These are phyloP conservation scores for Anisodus tanguticus DNA, from an alignment of 257 asterid species.

Conservation along the genomic window DNA sequence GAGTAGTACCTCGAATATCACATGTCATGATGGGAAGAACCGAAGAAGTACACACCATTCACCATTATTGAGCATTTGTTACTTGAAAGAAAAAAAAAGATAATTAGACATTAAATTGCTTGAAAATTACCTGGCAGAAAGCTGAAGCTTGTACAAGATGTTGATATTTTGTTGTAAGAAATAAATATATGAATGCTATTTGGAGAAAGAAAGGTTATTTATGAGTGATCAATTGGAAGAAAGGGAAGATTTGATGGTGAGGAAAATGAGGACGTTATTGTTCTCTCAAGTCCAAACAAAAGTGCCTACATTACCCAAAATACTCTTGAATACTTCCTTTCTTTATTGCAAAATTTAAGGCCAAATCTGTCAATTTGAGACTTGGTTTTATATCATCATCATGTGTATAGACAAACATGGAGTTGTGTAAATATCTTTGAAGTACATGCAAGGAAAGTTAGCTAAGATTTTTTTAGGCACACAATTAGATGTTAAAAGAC, in stretches of 20 bases:
- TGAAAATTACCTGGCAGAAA: background rate
- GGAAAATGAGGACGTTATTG: conserved; percentile 25
- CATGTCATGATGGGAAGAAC: background rate
- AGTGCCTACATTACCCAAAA: background rate
- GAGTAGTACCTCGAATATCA: background rate
- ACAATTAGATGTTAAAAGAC: background rate
- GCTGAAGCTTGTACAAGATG: background rate
- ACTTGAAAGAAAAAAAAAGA: background rate
- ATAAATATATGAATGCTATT: background rate
- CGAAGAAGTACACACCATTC: background rate
- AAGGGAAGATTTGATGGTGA: conserved; percentile 2
- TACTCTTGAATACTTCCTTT: background rate
- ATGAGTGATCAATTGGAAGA: conserved; percentile 17
- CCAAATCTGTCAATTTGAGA: background rate
- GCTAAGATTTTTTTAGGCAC: background rate
- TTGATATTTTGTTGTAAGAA: background rate
- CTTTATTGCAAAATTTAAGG: background rate
- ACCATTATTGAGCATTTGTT: background rate
- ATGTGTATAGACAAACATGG: background rate
- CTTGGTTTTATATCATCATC: background rate
- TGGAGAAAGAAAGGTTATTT: background rate
- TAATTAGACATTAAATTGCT: background rate
- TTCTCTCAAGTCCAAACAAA: conserved; percentile 14
- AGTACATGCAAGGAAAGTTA: background rate
- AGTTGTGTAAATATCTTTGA: background rate